phyloP scores from a whole-genome alignment of 306 rosid species.

The Dryas alaskensis region DNA sequence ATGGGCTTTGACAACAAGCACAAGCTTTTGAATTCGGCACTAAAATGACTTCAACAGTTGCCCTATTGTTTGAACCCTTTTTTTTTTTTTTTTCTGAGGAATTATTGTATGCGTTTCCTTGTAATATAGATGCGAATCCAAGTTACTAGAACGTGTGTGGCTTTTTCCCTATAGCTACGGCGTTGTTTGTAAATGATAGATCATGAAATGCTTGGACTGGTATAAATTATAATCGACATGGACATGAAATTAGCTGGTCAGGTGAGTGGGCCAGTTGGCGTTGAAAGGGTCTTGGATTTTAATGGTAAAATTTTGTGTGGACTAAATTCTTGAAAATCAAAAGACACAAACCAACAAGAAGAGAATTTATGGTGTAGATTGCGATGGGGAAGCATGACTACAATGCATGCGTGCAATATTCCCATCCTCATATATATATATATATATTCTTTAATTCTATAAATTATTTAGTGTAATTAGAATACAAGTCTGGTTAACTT shows the following conservation, averaged over 20 bases:
- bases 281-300: not conserved
- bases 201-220: too few relatives aligned
- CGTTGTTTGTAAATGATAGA: too few relatives aligned
- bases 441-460: not conserved
- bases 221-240: not conserved
- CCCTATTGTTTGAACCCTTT: too few relatives aligned
- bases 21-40: too few relatives aligned
- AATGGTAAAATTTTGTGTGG: conserved; percentile 41
- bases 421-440: conserved; percentile 20
- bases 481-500: not conserved
- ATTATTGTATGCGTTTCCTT: too few relatives aligned
- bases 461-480: not conserved
- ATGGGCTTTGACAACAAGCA: too few relatives aligned
- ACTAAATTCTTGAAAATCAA: conserved; percentile 19
- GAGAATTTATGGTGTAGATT: conserved; percentile 10
- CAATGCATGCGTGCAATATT: conserved; percentile 21
- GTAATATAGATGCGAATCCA: too few relatives aligned
- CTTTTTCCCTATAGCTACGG: too few relatives aligned
- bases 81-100: too few relatives aligned
- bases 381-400: conserved; percentile 27
- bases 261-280: not conserved
- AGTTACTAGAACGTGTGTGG: too few relatives aligned
- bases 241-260: not conserved
- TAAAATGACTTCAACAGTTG: too few relatives aligned
- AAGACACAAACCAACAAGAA: conserved; percentile 12